Evolutionary conservation across 768 basidiomycete species (phyloP).

Genomic region (Boletus rubroflammeus): DNA sequence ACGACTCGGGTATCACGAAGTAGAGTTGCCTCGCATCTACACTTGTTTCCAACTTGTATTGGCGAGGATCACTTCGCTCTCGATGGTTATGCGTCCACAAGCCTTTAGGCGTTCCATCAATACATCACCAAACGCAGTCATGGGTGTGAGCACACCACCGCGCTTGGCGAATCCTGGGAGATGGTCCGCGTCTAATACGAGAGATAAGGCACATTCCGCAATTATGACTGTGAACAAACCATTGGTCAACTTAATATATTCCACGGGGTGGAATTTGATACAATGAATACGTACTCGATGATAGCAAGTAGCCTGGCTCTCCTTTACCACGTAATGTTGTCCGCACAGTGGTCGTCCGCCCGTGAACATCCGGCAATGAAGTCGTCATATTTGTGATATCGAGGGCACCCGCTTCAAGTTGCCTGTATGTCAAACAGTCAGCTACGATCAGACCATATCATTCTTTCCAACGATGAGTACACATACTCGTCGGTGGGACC

Average conservation of each 20-base stretch:
- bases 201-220: conserved; percentile 71
- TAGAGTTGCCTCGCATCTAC: conserved; percentile 1
- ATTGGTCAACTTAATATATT: not conserved
- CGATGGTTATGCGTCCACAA: conserved; percentile 55
- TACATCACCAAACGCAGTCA: conserved; percentile 76
- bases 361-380: conserved; percentile 43
- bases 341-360: conserved; percentile 45
- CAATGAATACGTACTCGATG: conserved; percentile 5
- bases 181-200: conserved; percentile 52
- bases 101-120: conserved; percentile 63
- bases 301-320: conserved; percentile 65
- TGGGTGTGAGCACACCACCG: conserved; percentile 83
- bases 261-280: not conserved
- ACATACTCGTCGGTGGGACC: conserved; percentile 63
- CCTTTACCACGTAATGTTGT: conserved; percentile 62
- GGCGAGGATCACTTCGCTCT: conserved; percentile 40
- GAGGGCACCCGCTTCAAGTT: conserved; percentile 57
- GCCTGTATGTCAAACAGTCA: conserved; percentile 32
- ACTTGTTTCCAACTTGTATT: conserved; percentile 8
- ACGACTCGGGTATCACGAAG: not conserved
- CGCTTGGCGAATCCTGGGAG: conserved; percentile 55
- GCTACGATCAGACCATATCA: conserved; percentile 1
- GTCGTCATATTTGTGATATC: conserved; percentile 68
- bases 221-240: conserved; percentile 55
- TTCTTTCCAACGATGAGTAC: not conserved